Percentiles rank a stretch among this genome's conserved stretches.
Conservation (phyloP, 2,329 filamentous ascomycete genomes). For the Didymella keratinophila region DNA sequence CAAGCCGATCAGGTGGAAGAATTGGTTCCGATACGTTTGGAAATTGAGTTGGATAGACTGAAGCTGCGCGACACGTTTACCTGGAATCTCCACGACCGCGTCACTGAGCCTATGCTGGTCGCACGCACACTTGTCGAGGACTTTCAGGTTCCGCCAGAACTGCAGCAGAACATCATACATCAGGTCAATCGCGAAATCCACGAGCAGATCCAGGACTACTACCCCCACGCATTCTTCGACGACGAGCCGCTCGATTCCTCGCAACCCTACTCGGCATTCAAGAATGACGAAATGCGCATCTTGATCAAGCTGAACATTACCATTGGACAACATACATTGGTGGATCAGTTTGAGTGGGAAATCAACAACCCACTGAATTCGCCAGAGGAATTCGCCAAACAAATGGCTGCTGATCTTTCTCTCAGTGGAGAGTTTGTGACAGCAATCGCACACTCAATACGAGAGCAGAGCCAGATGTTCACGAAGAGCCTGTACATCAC, state of each 20-base stretch:
- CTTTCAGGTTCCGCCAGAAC: slow-evolving; percentile 75
- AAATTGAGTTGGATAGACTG: slow-evolving; percentile 95
- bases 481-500: slow-evolving; percentile 92
- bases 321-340: slow-evolving; percentile 89
- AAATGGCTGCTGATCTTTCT: slow-evolving; percentile 89
- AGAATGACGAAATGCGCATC: slow-evolving; percentile 98
- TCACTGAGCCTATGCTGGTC: slow-evolving; percentile 81
- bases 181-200: slow-evolving; percentile 78
- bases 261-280: slow-evolving; percentile 90
- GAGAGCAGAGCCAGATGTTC: slow-evolving; percentile 94
- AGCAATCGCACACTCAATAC: slow-evolving; percentile 96
- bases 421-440: slow-evolving; percentile 96
- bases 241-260: slow-evolving; percentile 91
- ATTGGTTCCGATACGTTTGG: slow-evolving; percentile 86
- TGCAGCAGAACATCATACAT: slow-evolving; percentile 63
- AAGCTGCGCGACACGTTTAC: slow-evolving; percentile 97
- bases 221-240: slow-evolving; percentile 87
- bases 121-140: slow-evolving; percentile 91
- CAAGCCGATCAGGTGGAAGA: slow-evolving; percentile 94
- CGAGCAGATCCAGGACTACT: slow-evolving; percentile 92
- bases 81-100: slow-evolving; percentile 94
- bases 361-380: slow-evolving; percentile 95
- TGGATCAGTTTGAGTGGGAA: slow-evolving; percentile 99
- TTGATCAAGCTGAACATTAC: slow-evolving; percentile 97
- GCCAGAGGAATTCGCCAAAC: slow-evolving; percentile 89